Percentiles rank a stretch among this genome's conserved stretches.
These are phyloP conservation scores for Diaporthe ampelina DNA, from an alignment of 2,329 filamentous ascomycete species.

Conservation along the genomic window DNA sequence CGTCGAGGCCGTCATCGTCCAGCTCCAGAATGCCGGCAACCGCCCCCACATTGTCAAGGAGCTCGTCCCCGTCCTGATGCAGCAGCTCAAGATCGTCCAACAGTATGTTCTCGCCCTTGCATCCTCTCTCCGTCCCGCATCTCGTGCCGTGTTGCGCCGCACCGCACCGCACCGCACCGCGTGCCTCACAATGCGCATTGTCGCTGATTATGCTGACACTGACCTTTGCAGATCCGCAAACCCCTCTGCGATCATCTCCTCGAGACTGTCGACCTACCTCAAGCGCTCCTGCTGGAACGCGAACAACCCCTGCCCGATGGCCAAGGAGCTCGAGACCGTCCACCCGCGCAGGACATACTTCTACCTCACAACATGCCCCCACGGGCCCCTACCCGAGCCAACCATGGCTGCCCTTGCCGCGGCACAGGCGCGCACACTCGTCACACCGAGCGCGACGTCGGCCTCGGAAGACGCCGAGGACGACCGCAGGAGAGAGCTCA, in stretches of 20 bases:
- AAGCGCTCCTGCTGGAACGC: slow-evolving; percentile 88
- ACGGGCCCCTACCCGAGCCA: slow-evolving; percentile 82
- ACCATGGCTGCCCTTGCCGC: slow-evolving; percentile 64
- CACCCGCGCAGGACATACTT: slow-evolving; percentile 97
- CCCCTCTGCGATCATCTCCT: slow-evolving; percentile 94
- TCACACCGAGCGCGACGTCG: slow-evolving; percentile 81
- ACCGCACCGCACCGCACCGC: background rate
- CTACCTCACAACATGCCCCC: slow-evolving; percentile 90
- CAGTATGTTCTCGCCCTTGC: slow-evolving; percentile 74
- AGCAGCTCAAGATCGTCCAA: slow-evolving; percentile 85
- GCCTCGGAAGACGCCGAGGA: slow-evolving; percentile 78
- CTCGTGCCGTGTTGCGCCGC: slow-evolving; percentile 39
- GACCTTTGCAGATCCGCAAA: slow-evolving; percentile 83
- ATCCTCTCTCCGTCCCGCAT: background rate
- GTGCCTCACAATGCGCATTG: slow-evolving; percentile 40
- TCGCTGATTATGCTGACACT: slow-evolving; percentile 46
- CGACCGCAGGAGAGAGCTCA: slow-evolving; percentile 77
- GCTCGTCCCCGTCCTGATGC: slow-evolving; percentile 83
- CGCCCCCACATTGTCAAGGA: slow-evolving; percentile 96
- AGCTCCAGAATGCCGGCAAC: slow-evolving; percentile 91
- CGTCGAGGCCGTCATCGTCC: slow-evolving; percentile 89
- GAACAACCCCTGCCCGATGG: slow-evolving; percentile 84
- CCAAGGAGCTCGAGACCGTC: slow-evolving; percentile 91
- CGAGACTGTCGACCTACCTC: slow-evolving; percentile 88
- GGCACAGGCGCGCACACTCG: slow-evolving; percentile 71